Evolutionary conservation across 331 rosid species (phyloP).

Genomic region (Arachis monticola): DNA sequence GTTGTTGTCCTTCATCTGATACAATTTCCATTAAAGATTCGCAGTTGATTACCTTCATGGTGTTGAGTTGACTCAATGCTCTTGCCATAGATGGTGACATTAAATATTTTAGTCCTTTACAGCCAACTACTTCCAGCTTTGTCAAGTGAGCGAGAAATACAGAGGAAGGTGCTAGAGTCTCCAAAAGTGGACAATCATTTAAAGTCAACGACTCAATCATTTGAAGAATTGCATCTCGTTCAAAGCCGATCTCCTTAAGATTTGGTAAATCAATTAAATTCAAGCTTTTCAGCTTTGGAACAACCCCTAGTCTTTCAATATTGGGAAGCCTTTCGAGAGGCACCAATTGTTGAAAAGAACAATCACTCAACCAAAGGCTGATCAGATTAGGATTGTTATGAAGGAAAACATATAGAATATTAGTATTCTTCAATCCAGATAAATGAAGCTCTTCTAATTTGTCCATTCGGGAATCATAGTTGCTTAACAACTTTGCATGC

Average conservation of each 20-base stretch:
- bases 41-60: slow-evolving; percentile 28
- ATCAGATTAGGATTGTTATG: slow-evolving; percentile 26
- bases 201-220: slow-evolving; percentile 25
- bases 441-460: slow-evolving; percentile 32
- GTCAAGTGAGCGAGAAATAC: slow-evolving; percentile 36
- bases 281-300: slow-evolving; percentile 36
- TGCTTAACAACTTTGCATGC: background rate
- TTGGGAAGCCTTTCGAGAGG: background rate
- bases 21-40: slow-evolving; percentile 8
- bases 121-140: slow-evolving; percentile 17
- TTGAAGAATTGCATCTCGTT: slow-evolving; percentile 15
- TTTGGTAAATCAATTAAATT: background rate
- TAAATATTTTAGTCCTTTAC: background rate
- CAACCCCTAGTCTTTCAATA: slow-evolving; percentile 22
- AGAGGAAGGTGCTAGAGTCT: background rate
- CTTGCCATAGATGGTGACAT: slow-evolving; percentile 32
- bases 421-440: background rate
- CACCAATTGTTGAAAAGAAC: background rate
- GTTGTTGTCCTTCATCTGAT: background rate
- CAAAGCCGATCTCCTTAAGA: slow-evolving; percentile 25
- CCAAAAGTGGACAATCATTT: background rate
- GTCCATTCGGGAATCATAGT: background rate
- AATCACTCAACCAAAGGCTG: background rate
- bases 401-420: slow-evolving; percentile 29
- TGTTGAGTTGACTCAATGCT: slow-evolving; percentile 32